Evolutionary conservation across 305 asterid species (phyloP), one percentile per base, ranked within the genome.

Genomic region (Petunia hybrid): DNA sequence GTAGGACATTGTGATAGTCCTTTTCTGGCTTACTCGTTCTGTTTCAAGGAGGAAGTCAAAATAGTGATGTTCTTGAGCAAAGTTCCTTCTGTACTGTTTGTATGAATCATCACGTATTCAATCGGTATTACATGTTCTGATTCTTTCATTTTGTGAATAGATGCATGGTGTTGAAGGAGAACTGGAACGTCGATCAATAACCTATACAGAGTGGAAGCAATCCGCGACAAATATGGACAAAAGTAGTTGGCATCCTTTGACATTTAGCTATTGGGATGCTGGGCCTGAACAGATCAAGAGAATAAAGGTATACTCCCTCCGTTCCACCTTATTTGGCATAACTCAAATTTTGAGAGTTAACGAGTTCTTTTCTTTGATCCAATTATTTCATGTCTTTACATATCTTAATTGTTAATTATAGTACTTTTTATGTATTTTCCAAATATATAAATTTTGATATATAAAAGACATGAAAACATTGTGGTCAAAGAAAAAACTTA

Each of bases 191-290:
- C 89, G 99, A 90, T 87, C 98, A 5, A 84, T 96, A 82, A 92
- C 99, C 46, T 93, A 93, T 87, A 96, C 97, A n/a, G 38, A 81
- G 64, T 94, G 98, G 98, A 96, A 91, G 83, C 91, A 85, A 82
- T 90, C 97, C n/a, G 77, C 67, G 5, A 57, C 89, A 73, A 90
- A 85, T 39, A 84, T 84, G 80, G 97, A 93, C 59, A 82, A 80
- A 8, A 90, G 85, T 39, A 91, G 92, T 80, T 96, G 98, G 98
- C 99, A 96, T 88, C 98, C 99, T 82, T 81, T 86, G 61, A 89
- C 91, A 60, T 96, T 88, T 85, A 87, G 81, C 80, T 91, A 89
- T 80, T 89, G 93, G 14, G 91, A 90, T 89, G 88, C 96, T 36
- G 89, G 90, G 46, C 91, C 95, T 63, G 89, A 89, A 82, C 91